Base-by-base conservation (phyloP, 352 stramenopile genomes). In the Phytophthora pluvialis region DNA sequence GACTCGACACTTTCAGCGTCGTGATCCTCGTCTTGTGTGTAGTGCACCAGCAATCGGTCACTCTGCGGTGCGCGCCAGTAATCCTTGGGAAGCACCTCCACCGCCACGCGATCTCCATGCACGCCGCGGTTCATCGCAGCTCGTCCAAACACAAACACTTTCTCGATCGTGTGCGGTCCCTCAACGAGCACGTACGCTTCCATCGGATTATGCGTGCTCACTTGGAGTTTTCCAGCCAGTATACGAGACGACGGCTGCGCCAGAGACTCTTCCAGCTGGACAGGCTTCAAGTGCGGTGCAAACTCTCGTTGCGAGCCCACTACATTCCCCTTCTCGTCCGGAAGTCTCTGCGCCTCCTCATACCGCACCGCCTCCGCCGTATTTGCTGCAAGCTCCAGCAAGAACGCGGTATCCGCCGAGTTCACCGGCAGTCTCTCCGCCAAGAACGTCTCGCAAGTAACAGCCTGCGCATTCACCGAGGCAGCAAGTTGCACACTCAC, bases 21-120 rank as follows among this genome's bases (percentile, higher is more conserved):
- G 6, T 63, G 50, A 29, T 59, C 49, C 31, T 94, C 80, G n/a
- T 89, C 80, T 35, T 63, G 57, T 8, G 63, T 67, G 58, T 95
- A 92, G 48, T 97, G 86, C 13, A 93, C 75, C 4, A 95, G 67
- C 51, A 89, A 48, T 3, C 73, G 78, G 13, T 90, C 81, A 57
- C 79, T 93, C 54, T 84, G 72, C 1, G 79, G 89, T 25, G 51
- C 67, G 13, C 87, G 67, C 94, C 94, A 98, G 31, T 91, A 62
- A 8, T 70, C 58, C 28, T 94, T 71, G 0, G 88, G 76, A 36
- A 99, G 75, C 33, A 99, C 69, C 56, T 98, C 78, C 18, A 99
- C 86, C 3, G 91, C 95, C 11, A 99, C 98, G 10, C 97, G 72
- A 80, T 99, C 98, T 26, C 97, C 98, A 70, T 99, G 97, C 2